phyloP scores from a whole-genome alignment of 2,329 filamentous ascomycete genomes.

The Diatrype stigma region DNA sequence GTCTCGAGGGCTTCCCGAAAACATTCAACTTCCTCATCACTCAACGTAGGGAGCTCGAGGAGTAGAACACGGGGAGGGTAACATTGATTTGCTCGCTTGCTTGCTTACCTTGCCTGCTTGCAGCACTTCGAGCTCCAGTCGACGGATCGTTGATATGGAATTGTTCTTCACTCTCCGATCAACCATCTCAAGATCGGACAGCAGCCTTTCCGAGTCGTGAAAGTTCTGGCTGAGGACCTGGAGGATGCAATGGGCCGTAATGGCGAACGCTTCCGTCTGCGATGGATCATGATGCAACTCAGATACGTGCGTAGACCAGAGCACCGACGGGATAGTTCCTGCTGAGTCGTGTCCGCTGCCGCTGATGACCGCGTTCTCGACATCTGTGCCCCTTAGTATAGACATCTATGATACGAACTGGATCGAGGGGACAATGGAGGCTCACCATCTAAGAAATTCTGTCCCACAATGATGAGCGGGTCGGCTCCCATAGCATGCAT shows the following conservation, averaged over 20 bases:
- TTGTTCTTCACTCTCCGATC: constrained; percentile 31
- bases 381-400: constrained; percentile 29
- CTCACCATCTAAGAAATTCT: constrained; percentile 50
- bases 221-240: constrained; percentile 33
- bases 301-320: constrained; percentile 38
- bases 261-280: constrained; percentile 28
- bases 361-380: constrained; percentile 41
- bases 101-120: constrained; percentile 48
- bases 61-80: background rate
- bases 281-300: constrained; percentile 24
- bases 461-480: constrained; percentile 36
- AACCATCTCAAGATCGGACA: constrained; percentile 31
- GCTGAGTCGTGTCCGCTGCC: constrained; percentile 22
- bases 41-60: too few species aligned
- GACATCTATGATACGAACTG: constrained; percentile 7
- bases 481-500: constrained; percentile 24
- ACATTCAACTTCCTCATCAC: too few species aligned
- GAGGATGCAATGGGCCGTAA: constrained; percentile 34
- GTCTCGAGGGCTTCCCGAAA: too few species aligned
- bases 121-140: constrained; percentile 48
- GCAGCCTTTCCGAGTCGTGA: constrained; percentile 26
- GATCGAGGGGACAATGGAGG: constrained; percentile 1
- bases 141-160: constrained; percentile 37
- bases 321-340: constrained; percentile 35
- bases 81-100: too few species aligned